phyloP scores from a whole-genome alignment of 805 yeast species.

The Metschnikowia lunata region DNA sequence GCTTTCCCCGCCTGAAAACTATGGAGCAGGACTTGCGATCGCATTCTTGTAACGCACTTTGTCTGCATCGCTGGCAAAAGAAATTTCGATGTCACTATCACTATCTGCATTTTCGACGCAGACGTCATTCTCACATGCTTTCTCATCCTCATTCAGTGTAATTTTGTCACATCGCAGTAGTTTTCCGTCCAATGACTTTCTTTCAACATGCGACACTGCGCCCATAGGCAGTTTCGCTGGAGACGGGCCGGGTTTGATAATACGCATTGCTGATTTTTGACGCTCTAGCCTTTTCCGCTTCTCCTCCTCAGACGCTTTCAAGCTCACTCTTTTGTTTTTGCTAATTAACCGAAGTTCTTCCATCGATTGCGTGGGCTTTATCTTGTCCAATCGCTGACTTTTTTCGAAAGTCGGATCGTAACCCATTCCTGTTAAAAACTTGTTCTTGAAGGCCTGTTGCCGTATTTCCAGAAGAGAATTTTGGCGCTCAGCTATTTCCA shows the following conservation, averaged over 20 bases:
- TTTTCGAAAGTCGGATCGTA: constrained; percentile 44
- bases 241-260: neutral
- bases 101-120: constrained; percentile 8
- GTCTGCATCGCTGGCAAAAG: constrained; percentile 24
- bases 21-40: constrained; percentile 3
- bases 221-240: neutral
- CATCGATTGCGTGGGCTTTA: constrained; percentile 10
- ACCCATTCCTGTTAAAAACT: constrained; percentile 41
- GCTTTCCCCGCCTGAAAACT: constrained; percentile 1
- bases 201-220: neutral
- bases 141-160: too few relatives aligned
- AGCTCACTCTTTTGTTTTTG: constrained; percentile 12
- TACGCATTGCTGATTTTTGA: constrained; percentile 22
- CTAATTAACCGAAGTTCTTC: constrained; percentile 14
- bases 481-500: constrained; percentile 14
- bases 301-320: constrained; percentile 16
- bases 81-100: constrained; percentile 30
- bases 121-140: constrained; percentile 4
- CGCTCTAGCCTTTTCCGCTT: constrained; percentile 17
- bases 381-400: constrained; percentile 1
- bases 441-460: constrained; percentile 37
- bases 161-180: neutral
- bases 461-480: constrained; percentile 9
- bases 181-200: neutral
- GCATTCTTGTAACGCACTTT: constrained; percentile 15